Evolutionary conservation across 176 grass and related monocot genomes (phyloP).

Genomic region (Oryza officinalis): DNA sequence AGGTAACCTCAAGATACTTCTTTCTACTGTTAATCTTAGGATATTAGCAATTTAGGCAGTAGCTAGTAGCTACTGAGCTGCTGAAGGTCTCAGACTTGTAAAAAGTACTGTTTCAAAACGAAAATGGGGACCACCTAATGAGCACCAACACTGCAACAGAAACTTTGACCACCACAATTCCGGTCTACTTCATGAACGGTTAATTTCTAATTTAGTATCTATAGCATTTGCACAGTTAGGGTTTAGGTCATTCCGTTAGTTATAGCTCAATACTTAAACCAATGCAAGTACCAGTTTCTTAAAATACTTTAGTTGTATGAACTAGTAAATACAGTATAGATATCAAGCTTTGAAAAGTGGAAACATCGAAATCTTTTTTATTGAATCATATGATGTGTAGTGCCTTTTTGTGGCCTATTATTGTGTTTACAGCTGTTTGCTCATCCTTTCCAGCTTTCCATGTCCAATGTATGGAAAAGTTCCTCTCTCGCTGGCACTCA

Average conservation of each 20-base stretch:
- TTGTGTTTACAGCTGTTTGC: conserved; percentile 27
- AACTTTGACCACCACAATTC: not conserved
- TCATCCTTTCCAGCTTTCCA: conserved; percentile 67
- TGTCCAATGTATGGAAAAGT: conserved; percentile 95
- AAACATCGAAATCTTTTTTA: not conserved
- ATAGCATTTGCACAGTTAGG: not conserved
- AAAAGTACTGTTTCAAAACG: not conserved
- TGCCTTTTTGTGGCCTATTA: conserved; percentile 16
- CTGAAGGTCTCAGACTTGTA: not conserved
- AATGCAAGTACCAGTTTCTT: not conserved
- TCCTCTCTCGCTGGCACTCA: conserved; percentile 85
- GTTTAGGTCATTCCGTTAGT: not conserved
- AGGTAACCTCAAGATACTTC: conserved; percentile 46
- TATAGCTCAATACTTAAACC: not conserved
- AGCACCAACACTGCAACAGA: not conserved
- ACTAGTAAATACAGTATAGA: not conserved
- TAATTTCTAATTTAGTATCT: not conserved
- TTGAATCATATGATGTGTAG: conserved; percentile 3
- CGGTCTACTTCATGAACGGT: not conserved
- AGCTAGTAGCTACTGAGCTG: not conserved
- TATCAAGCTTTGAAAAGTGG: not conserved
- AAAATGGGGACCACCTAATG: not conserved
- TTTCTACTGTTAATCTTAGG: not conserved
- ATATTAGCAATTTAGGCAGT: not conserved
- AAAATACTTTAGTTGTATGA: not conserved